A percentile compares a stretch with the other conserved stretches of the same genome.
Conservation (phyloP, 345 rosid species). For the Eucalyptus microcorys region DNA sequence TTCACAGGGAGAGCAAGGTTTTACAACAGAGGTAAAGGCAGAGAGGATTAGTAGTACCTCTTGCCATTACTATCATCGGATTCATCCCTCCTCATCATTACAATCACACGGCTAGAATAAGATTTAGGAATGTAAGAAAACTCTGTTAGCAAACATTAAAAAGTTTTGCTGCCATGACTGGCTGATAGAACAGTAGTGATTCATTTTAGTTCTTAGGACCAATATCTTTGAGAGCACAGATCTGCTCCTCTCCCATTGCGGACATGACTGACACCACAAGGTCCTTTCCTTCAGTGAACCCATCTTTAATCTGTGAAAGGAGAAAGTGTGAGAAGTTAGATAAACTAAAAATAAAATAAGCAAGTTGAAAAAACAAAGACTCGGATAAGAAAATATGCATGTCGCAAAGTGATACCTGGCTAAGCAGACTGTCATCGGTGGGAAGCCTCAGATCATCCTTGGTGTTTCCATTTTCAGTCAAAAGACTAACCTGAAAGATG, state of each 20-base stretch:
- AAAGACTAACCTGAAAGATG: conserved; percentile 42
- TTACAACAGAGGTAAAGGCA: background rate
- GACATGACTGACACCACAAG: conserved; percentile 61
- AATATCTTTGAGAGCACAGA: conserved; percentile 54
- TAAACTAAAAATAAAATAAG: background rate
- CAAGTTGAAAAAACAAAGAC: background rate
- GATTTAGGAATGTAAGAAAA: background rate
- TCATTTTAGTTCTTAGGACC: conserved; percentile 43
- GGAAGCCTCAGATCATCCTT: conserved; percentile 78
- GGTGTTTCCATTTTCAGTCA: conserved; percentile 57
- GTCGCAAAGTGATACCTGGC: conserved; percentile 22
- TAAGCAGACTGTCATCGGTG: conserved; percentile 48
- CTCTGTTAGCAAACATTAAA: background rate
- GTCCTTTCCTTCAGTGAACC: conserved; percentile 58
- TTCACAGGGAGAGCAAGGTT: background rate
- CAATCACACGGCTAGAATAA: background rate
- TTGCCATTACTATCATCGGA: background rate
- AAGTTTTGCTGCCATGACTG: background rate
- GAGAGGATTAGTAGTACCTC: background rate
- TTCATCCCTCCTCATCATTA: background rate
- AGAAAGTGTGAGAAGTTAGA: background rate
- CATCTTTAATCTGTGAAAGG: conserved; percentile 33
- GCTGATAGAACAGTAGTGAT: conserved; percentile 5
- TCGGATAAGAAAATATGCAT: no score
- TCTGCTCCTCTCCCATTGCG: conserved; percentile 67